Base-by-base conservation (phyloP, 2,329 filamentous ascomycete genomes). In the Truncatella angustata region DNA sequence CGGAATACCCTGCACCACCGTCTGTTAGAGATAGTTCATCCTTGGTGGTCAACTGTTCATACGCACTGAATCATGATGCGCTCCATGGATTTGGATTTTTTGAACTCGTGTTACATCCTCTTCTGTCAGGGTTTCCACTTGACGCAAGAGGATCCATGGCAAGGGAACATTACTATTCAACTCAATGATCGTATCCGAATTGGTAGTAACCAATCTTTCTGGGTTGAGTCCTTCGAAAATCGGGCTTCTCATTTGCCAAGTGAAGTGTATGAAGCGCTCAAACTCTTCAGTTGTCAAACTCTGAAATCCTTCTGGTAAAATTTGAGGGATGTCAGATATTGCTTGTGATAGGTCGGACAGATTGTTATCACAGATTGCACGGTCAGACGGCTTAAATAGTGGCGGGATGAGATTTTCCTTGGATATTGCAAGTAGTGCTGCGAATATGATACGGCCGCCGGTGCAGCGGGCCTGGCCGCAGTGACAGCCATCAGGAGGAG, bases 391-490 rank as follows among this genome's bases (percentile, higher is more conserved):
- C 16, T 45, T n/a, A 37, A 37, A 49, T 26, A 24, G 12, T 4
- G 9, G 11, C 6, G 32, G 14, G 12, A 57, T 51, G n/a, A 32
- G 21, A 26, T 39, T 23, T 26, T 52, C 53, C 34, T 23, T 51
- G 20, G 32, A 51, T 11, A 55, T 47, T 24, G 28, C 43, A 20
- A 56, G 14, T 12, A 55, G 23, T 4, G 49, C 43, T n/a, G 53
- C 55, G 36, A 57, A 44, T 5, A 57, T 50, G 16, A 57, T 42
- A 42, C 55, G 48, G 14, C 37, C 51, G 44, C 55, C 55, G 12
- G 55, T 56, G 16, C 55, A 57, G 16, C 37, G 23, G 2, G 21
- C 11, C 10, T 51, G 7, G 9, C 30, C 3, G 18, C 54, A 56
- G 28, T 39, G 42, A n/a, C 54, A 56, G 1, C 7, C 16, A 21